A percentile compares a stretch with the other conserved stretches of the same genome.
These are phyloP conservation scores for Pichia norvegensis DNA, from an alignment of 1,139 yeast species.

Conservation along the genomic window DNA sequence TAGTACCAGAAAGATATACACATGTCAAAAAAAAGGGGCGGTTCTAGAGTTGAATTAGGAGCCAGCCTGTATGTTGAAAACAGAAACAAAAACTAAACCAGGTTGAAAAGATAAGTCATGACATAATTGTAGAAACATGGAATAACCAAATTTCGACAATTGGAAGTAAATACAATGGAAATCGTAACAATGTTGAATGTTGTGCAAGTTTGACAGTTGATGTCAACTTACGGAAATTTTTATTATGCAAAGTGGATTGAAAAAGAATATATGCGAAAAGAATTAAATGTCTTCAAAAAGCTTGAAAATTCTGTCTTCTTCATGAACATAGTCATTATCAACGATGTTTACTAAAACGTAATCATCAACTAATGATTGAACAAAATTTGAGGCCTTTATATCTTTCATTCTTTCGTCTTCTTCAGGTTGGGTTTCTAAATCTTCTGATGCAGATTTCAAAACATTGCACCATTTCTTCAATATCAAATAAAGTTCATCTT, in stretches of 20 bases:
- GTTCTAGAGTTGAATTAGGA: conserved; percentile 6
- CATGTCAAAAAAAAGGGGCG: conserved; percentile 2
- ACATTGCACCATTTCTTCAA: conserved; percentile 73
- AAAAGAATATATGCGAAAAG: neutral
- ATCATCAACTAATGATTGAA: conserved; percentile 45
- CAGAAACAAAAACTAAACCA: conserved; percentile 2
- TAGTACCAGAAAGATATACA: neutral
- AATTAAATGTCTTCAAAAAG: conserved; percentile 24
- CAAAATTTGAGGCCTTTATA: conserved; percentile 29
- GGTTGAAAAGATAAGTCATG: conserved; percentile 1
- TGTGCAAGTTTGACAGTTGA: conserved; percentile 4
- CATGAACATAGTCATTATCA: conserved; percentile 68
- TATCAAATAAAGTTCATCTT: conserved; percentile 85
- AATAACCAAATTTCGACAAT: too few relatives aligned
- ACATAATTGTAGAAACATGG: neutral
- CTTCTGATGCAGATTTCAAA: conserved; percentile 24
- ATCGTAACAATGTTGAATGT: neutral
- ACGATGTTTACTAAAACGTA: conserved; percentile 83
- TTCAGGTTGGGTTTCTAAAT: conserved; percentile 15
- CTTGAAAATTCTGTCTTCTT: conserved; percentile 42
- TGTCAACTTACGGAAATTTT: neutral
- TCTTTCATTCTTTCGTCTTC: conserved; percentile 9
- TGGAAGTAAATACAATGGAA: neutral
- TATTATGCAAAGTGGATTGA: neutral
- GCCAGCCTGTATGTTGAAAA: conserved; percentile 7